A percentile compares a stretch with the other conserved stretches of the same genome.
phyloP scores from a whole-genome alignment of 73 alveolate genomes.

The Paramecium biaurelia region DNA sequence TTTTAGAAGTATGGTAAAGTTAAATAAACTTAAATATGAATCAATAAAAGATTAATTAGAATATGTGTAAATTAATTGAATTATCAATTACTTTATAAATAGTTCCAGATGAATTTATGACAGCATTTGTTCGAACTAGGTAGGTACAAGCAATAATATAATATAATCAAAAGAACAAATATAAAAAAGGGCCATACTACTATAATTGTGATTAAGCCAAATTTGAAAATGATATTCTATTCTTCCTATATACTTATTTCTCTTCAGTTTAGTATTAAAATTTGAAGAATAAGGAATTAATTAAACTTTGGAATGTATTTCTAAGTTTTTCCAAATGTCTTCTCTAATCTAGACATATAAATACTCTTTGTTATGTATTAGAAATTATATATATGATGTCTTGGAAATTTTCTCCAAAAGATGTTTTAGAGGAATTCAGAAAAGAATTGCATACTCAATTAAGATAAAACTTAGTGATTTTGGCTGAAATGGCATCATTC shows the following conservation, averaged over 20 bases:
- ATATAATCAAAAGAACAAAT: background rate
- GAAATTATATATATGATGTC: conserved; percentile 50
- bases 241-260: background rate
- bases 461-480: background rate
- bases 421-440: conserved; percentile 23
- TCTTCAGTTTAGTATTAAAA: background rate
- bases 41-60: background rate
- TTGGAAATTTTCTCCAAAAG: conserved; percentile 53
- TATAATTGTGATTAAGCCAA: background rate
- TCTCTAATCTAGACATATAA: conserved; percentile 10
- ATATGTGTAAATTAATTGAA: background rate
- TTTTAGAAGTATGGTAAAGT: background rate
- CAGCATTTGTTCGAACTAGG: background rate
- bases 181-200: background rate
- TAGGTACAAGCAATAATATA: background rate
- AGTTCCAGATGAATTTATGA: conserved; percentile 29
- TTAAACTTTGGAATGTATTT: background rate
- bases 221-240: conserved; percentile 1
- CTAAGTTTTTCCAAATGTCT: background rate
- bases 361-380: conserved; percentile 7
- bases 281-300: background rate
- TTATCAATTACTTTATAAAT: background rate
- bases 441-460: conserved; percentile 49
- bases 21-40: background rate
- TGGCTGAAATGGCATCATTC: conserved; percentile 48